Evolutionary conservation across 108 stramenopile genomes (phyloP).

Genomic region (Nannochloropsis gaditana): DNA sequence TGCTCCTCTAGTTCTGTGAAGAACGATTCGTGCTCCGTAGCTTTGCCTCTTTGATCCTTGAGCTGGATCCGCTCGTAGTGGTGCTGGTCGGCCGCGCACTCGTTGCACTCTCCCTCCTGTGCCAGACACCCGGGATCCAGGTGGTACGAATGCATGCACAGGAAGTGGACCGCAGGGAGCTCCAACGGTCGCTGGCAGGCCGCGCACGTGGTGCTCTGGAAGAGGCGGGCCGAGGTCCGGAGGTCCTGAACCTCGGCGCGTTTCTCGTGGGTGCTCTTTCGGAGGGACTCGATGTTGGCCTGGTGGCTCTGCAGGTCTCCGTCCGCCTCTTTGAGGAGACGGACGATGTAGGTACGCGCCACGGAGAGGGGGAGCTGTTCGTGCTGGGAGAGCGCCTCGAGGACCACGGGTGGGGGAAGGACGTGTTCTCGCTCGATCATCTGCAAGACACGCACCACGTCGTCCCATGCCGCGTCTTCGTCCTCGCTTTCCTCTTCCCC

Average conservation of each 20-base stretch:
- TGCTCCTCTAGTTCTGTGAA: slow-evolving; percentile 23
- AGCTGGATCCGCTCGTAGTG: slow-evolving; percentile 14
- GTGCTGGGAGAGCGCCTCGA: slow-evolving; percentile 13
- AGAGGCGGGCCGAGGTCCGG: not conserved
- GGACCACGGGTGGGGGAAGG: not conserved
- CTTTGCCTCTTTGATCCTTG: not conserved
- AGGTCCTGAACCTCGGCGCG: slow-evolving; percentile 6
- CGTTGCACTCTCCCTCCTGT: slow-evolving; percentile 13
- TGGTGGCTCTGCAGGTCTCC: not conserved
- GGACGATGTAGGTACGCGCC: not conserved
- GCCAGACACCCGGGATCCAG: not conserved
- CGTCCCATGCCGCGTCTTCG: slow-evolving; percentile 22
- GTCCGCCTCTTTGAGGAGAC: not conserved
- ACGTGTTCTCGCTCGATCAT: not conserved
- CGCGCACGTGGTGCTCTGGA: not conserved
- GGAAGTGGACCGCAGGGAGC: slow-evolving; percentile 20
- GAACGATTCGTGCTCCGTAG: slow-evolving; percentile 21
- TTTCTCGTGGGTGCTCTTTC: not conserved
- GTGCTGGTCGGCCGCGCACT: slow-evolving; percentile 1
- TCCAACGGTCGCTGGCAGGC: not conserved
- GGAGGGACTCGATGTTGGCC: not conserved
- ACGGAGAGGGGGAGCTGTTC: not conserved
- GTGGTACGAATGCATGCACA: not conserved
- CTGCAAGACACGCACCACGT: not conserved
- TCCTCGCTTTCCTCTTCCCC: not conserved